Conservation (phyloP, 2,329 filamentous ascomycete genomes). For the Talaromyces sp. region DNA sequence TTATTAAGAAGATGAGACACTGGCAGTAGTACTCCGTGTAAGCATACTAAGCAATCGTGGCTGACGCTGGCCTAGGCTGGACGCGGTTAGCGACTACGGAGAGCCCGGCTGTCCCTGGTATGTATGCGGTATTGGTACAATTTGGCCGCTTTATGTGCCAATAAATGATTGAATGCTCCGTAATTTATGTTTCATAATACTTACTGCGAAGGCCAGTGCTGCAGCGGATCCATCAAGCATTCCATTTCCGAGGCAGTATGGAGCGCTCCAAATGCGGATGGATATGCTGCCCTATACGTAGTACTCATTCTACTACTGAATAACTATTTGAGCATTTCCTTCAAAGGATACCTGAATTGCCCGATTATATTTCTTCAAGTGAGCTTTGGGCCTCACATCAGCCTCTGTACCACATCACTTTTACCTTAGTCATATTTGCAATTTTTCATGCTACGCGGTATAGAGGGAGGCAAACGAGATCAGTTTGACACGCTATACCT, state of each 20-base stretch:
- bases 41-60: background rate
- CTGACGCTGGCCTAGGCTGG: background rate
- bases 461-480: background rate
- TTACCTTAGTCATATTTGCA: too few species aligned
- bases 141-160: background rate
- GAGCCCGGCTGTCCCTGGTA: background rate
- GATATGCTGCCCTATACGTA: background rate
- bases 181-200: background rate
- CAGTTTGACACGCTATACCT: background rate
- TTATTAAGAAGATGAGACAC: background rate
- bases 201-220: background rate
- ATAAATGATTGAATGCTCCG: background rate
- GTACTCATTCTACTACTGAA: too few species aligned
- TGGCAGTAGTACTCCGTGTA: background rate
- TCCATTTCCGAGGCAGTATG: background rate
- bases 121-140: background rate
- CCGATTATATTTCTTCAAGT: too few species aligned
- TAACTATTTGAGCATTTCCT: too few species aligned
- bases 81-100: conserved; percentile 5
- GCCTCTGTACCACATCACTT: too few species aligned
- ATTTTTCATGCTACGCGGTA: background rate
- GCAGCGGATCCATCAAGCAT: background rate
- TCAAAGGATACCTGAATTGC: too few species aligned
- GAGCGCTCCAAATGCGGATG: background rate
- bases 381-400: too few species aligned